Conservation (phyloP, 2,329 filamentous ascomycete genomes). For the Aureobasidium uvarum region DNA sequence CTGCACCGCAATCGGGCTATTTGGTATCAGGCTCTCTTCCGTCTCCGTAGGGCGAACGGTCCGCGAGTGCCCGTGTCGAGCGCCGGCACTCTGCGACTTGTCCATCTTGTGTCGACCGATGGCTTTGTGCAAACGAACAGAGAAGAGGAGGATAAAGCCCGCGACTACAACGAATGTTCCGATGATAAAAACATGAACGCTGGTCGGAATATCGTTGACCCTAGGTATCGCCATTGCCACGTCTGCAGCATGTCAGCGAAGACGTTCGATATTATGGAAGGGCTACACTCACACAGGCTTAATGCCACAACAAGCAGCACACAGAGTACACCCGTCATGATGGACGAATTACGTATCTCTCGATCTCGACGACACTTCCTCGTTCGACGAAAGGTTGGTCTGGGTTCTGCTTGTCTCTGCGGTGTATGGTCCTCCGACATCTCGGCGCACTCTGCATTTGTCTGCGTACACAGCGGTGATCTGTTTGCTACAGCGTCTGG, state of each 20-base stretch:
- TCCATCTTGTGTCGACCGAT: neutral
- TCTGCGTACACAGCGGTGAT: neutral
- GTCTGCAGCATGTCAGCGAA: neutral
- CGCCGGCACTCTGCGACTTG: neutral
- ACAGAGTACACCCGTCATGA: neutral
- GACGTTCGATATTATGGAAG: neutral
- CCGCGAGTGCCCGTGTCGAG: neutral
- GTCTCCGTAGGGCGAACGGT: neutral
- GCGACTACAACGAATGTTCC: neutral
- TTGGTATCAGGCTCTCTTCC: slow-evolving; percentile 14
- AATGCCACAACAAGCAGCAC: neutral
- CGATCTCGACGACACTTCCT: neutral
- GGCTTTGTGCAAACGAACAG: neutral
- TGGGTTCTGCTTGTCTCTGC: neutral
- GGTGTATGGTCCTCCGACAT: neutral
- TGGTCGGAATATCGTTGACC: neutral
- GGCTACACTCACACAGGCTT: slow-evolving; percentile 4
- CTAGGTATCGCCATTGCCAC: slow-evolving; percentile 5
- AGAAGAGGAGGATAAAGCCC: neutral
- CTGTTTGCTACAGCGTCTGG: slow-evolving; percentile 11
- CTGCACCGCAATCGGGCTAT: slow-evolving; percentile 17
- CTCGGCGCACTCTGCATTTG: neutral
- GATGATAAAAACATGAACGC: neutral
- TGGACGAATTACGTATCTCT: neutral
- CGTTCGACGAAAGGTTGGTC: neutral